These are phyloP conservation scores for Rhizopogon salebrosus DNA, from an alignment of 768 basidiomycete genomes.

Conservation along the genomic window DNA sequence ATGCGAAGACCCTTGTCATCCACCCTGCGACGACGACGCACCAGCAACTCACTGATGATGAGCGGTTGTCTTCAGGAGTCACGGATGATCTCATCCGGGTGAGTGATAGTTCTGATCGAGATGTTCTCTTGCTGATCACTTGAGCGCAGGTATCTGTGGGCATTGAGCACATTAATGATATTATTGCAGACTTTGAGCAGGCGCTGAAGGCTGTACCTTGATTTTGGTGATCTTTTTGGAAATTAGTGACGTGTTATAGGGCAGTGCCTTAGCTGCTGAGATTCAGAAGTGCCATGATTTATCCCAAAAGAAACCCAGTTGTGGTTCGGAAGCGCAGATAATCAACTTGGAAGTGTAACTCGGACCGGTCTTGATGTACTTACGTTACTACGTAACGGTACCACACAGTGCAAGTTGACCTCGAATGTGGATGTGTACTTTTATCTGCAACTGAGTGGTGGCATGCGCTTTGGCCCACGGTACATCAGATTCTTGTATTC, in stretches of 20 bases:
- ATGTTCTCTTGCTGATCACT: neutral
- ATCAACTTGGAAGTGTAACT: no score
- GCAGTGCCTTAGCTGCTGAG: no score
- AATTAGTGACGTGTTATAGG: neutral
- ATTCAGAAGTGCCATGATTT: no score
- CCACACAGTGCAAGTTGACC: no score
- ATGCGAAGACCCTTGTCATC: conserved; percentile 59
- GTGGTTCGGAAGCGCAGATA: no score
- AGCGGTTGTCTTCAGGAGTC: conserved; percentile 46
- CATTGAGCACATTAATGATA: conserved; percentile 40
- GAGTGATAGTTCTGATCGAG: conserved; percentile 12
- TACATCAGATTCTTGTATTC: no score
- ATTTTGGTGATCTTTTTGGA: neutral
- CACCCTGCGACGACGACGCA: conserved; percentile 58
- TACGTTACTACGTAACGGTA: no score
- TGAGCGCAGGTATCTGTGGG: conserved; percentile 37
- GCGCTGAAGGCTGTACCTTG: conserved; percentile 26
- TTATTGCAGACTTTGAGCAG: conserved; percentile 42
- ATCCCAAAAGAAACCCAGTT: no score
- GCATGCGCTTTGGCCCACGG: no score
- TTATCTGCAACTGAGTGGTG: no score
- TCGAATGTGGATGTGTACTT: no score
- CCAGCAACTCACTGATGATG: conserved; percentile 45
- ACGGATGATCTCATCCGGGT: conserved; percentile 55
- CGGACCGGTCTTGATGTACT: no score